A percentile compares a stretch with the other conserved stretches of the same genome.
Conservation (phyloP, 2,329 filamentous ascomycete species). For the Orbilia oligospora region DNA sequence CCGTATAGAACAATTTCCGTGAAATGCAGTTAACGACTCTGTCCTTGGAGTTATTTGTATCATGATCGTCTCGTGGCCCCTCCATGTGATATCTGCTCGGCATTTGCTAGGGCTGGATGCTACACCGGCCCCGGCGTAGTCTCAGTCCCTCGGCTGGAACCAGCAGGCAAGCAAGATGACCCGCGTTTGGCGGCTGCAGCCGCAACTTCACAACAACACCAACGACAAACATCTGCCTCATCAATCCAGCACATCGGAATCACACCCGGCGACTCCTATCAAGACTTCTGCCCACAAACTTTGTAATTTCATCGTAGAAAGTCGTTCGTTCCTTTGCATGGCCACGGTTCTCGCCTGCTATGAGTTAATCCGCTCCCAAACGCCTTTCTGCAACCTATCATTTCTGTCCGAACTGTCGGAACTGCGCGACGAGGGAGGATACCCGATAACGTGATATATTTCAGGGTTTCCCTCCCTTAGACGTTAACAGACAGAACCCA, state of each 20-base stretch:
- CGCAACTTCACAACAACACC: constrained; percentile 60
- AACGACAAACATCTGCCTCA: constrained; percentile 61
- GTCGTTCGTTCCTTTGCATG: constrained; percentile 51
- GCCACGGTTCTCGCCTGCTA: constrained; percentile 44
- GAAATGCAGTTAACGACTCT: constrained; percentile 13
- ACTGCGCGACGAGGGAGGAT: constrained; percentile 55
- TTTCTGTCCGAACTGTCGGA: constrained; percentile 46
- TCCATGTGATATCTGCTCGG: constrained; percentile 27
- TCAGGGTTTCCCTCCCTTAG: constrained; percentile 38
- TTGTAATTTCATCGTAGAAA: constrained; percentile 47
- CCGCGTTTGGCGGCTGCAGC: constrained; percentile 61
- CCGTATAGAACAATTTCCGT: background rate
- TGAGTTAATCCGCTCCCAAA: constrained; percentile 54
- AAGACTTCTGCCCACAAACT: constrained; percentile 39
- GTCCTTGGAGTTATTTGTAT: background rate
- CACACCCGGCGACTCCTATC: constrained; percentile 55
- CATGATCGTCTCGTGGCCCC: constrained; percentile 10
- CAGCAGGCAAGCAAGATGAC: constrained; percentile 43
- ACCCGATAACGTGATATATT: constrained; percentile 57
- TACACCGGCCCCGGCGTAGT: constrained; percentile 35
- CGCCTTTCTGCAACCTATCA: constrained; percentile 30
- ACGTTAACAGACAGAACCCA: constrained; percentile 16
- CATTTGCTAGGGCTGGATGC: constrained; percentile 30
- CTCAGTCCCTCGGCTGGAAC: constrained; percentile 25
- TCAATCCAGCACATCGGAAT: constrained; percentile 57